phyloP scores from a whole-genome alignment of 108 stramenopile genomes.

The Cyclotella baltica region DNA sequence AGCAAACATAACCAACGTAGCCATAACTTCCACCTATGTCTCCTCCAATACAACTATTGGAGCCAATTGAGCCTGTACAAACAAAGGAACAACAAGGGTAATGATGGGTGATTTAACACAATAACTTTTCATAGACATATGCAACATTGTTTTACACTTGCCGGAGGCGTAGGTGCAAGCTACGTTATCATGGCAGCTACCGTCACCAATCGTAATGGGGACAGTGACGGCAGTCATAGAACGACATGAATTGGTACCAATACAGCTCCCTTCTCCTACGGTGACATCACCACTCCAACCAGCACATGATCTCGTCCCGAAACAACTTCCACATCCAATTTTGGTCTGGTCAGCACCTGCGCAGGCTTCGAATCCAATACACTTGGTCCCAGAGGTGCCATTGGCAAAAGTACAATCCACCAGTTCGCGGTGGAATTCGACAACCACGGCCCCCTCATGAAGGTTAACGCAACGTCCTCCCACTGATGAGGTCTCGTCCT shows the following conservation, averaged over 20 bases:
- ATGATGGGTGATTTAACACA: background rate
- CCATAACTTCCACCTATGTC: background rate
- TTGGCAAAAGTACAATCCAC: background rate
- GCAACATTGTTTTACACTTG: background rate
- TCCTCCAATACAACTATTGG: conserved; percentile 9
- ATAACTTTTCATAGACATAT: background rate
- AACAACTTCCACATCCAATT: conserved; percentile 5
- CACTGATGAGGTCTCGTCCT: background rate
- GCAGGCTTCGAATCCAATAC: background rate
- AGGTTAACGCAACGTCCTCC: background rate
- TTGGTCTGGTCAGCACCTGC: background rate
- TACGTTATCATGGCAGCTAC: background rate
- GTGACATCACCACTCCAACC: background rate
- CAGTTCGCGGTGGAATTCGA: background rate
- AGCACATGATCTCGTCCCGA: background rate
- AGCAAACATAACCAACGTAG: background rate
- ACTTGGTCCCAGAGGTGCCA: background rate
- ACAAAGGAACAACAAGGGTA: background rate
- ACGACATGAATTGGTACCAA: background rate
- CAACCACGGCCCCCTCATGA: background rate
- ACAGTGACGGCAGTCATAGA: background rate
- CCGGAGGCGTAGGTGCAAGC: background rate
- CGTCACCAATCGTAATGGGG: background rate
- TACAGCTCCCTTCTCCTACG: conserved; percentile 1
- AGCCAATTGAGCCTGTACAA: background rate